Evolutionary conservation across 139 green algal genomes (phyloP), one percentile per base, ranked within the genome.

Genomic region (Tetratostichococcus sp.): DNA sequence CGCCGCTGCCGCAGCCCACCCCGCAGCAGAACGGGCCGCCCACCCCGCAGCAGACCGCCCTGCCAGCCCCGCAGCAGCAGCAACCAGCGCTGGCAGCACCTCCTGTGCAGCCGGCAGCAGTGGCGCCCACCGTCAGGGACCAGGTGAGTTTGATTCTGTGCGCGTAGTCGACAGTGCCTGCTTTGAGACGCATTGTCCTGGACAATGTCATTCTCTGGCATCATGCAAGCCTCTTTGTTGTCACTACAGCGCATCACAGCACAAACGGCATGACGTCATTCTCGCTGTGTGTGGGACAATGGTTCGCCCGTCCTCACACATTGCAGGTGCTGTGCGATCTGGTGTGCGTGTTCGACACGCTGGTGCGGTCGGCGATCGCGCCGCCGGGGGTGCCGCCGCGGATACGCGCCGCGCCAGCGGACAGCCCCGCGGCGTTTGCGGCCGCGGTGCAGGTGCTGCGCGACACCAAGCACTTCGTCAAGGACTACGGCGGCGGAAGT

Each of bases 401-500:
- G 66, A 34, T 43, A 23, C 73, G 72, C 35, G 69, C 75, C 33
- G 72, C 35, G 16, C 43, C 59, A 25, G 71, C 70, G 23, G 66
- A 62, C 72, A 39, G 28, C 30, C 30, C 75, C 77, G 23, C 30
- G 43, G 70, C 58, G 73, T 35, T 8, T 65, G 69, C 34, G 8
- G 6, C 11, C 21, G n/a, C 35, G 16, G n/a, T 65, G 28, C 39
- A 65, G 79, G 73, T 88, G 19, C 74, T 96, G 35, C 77, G 85
- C 25, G 92, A 97, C 86, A 90, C 82, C 50, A 96, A 96, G 84
- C 90, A 94, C 77, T 96, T 96, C 79, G 76, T 94, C 2, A 97
- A 97, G 83, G 72, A 92, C 68, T 96, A 93, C 75, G 35, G 76
- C 23, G 87, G 87, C 35, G 74, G 81, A 35, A 57, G 14, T 28